These are phyloP conservation scores for Cystobasidium sp. DNA, from an alignment of 1,284 basidiomycete species.

Conservation along the genomic window DNA sequence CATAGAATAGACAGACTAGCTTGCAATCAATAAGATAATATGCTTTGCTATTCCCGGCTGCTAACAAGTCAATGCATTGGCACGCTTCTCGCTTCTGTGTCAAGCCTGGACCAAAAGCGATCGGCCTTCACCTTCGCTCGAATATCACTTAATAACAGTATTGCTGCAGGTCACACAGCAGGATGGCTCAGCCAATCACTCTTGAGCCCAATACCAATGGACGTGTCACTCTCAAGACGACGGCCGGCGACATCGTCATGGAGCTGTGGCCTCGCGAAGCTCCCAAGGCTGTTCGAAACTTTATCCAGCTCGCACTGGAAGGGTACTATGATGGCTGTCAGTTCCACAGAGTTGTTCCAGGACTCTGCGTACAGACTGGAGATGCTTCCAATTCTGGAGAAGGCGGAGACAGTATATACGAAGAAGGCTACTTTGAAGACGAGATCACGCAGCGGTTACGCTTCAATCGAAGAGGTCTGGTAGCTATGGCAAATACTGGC, in stretches of 20 bases:
- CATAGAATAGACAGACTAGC: too few species aligned
- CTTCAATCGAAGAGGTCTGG: slow-evolving; percentile 81
- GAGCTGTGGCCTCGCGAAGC: slow-evolving; percentile 96
- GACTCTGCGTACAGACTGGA: slow-evolving; percentile 87
- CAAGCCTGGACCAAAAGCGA: too few species aligned
- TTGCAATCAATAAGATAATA: too few species aligned
- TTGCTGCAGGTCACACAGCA: not conserved
- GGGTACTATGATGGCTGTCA: slow-evolving; percentile 95
- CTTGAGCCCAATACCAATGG: slow-evolving; percentile 50
- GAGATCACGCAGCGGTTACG: slow-evolving; percentile 67
- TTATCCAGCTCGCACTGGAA: slow-evolving; percentile 73
- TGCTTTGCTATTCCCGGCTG: too few species aligned
- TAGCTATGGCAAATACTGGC: slow-evolving; percentile 92
- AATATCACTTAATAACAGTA: not conserved
- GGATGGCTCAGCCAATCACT: slow-evolving; percentile 41
- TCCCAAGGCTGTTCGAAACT: slow-evolving; percentile 91
- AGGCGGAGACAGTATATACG: slow-evolving; percentile 68
- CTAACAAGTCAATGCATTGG: too few species aligned
- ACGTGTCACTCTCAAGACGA: slow-evolving; percentile 80
- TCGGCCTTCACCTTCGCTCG: slow-evolving; percentile 2
- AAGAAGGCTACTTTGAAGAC: slow-evolving; percentile 50
- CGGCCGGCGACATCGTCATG: slow-evolving; percentile 81
- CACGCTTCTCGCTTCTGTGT: too few species aligned
- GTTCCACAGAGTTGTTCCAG: slow-evolving; percentile 70
- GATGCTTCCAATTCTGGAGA: slow-evolving; percentile 88